Base-by-base conservation (phyloP, 2,329 filamentous ascomycete species). In the Pseudogymnoascus sp. region DNA sequence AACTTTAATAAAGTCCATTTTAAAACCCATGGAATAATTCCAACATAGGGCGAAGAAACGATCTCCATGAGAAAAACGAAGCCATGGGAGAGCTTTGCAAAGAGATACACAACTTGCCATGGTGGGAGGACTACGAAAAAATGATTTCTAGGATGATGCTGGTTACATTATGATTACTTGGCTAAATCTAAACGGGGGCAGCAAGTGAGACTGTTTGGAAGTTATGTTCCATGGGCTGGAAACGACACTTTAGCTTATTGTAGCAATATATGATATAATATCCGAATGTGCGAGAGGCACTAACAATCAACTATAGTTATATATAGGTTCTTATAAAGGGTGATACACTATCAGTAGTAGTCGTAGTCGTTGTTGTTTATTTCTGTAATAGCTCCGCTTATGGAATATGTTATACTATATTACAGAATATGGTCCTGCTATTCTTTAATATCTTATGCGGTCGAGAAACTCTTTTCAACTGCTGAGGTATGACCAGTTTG, bases 111-210 rank as follows among this genome's bases (percentile, higher is more conserved):
- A 78, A 84, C 64, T 74, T 80, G 1, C 83, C 82, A 0, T 82
- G 80, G 76, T 80, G 81, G 63, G 83, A 85, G 6, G 80, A 85
- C 64, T 87, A 85, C 61, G 82, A 86, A 68, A 83, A 81, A 68
- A 86, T 87, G 83, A 82, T 87, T 58, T 86, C 82, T 0, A 83
- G 83, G 29, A 82, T 86, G 75, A 75, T 85, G 82, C 83, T 41
- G 6, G 38, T 41, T 41, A 16, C 37, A 16, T 39, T 16, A 16
- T 16, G 14, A 16, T 16, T 39, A 39, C 14, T 16, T 39, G 2
- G n/a, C 16, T 41, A 19, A 41, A 41, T 41, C 14, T 6, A 38
- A 38, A 6, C 5, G 35, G 35, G 35, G 1, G 37, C 16, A n/a
- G 14, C 37, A 16, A 38, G n/a, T n/a, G 37, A 38, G 7, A 38